These are phyloP conservation scores for Heliamphora exappendiculata DNA, from an alignment of 148 eudicot genomes.

Conservation along the genomic window DNA sequence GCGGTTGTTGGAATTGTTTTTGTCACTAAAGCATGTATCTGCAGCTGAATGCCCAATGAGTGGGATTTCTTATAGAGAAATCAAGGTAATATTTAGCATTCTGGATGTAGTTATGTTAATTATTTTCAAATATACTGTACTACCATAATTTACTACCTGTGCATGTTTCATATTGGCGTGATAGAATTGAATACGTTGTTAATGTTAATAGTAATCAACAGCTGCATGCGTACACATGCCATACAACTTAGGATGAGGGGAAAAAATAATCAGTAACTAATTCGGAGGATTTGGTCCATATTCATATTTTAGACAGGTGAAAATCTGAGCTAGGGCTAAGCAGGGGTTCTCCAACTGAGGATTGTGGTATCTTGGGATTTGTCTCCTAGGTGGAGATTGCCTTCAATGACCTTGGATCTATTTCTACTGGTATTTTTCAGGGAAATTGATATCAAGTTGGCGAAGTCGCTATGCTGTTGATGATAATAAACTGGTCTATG, in stretches of 20 bases:
- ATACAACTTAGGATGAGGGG: not conserved
- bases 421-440: not conserved
- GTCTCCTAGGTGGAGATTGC: not conserved
- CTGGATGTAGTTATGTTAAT: not conserved
- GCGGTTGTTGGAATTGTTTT: slow-evolving; percentile 67
- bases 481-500: not conserved
- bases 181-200: not conserved
- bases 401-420: not conserved
- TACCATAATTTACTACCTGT: not conserved
- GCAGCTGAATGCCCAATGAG: slow-evolving; percentile 15
- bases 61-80: slow-evolving; percentile 45
- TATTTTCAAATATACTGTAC: not conserved
- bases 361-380: not conserved
- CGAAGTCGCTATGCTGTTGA: not conserved
- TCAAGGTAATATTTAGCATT: slow-evolving; percentile 47
- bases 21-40: slow-evolving; percentile 33
- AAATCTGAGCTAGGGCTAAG: no score
- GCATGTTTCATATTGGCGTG: not conserved
- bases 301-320: no score
- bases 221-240: not conserved
- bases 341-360: no score
- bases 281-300: not conserved
- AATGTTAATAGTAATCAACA: not conserved
- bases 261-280: not conserved
- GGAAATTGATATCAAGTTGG: not conserved